phyloP scores from a whole-genome alignment of 129 eudicot species.

The Helianthus tuberosus region DNA sequence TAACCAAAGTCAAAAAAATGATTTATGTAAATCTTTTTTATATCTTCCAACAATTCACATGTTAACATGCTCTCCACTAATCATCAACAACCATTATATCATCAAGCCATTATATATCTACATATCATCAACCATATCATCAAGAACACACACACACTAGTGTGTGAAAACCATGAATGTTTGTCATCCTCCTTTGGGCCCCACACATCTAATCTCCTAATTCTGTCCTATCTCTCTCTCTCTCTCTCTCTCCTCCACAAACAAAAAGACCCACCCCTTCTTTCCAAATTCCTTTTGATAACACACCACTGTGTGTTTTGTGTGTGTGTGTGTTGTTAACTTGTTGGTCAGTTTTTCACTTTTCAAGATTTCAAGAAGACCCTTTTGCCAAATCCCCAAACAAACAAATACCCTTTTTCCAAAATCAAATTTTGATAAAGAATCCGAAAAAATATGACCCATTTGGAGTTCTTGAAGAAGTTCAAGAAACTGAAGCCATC shows the following conservation, averaged over 20 bases:
- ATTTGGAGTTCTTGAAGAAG: conserved; percentile 66
- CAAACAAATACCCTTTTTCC: conserved; percentile 1
- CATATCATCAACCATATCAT: background rate
- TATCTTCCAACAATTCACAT: conserved; percentile 18
- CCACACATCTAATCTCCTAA: conserved; percentile 44
- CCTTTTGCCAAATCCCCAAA: conserved; percentile 30
- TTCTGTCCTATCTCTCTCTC: conserved; percentile 38
- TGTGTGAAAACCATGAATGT: conserved; percentile 48
- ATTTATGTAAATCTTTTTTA: background rate
- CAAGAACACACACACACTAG: conserved; percentile 16
- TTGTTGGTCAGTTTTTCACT: conserved; percentile 1
- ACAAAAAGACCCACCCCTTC: conserved; percentile 14
- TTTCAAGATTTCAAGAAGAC: conserved; percentile 26
- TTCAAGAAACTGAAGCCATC: conserved; percentile 59
- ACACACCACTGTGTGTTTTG: background rate
- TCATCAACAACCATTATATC: conserved; percentile 11
- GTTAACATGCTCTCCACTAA: conserved; percentile 9
- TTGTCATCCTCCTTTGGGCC: conserved; percentile 36
- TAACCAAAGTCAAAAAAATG: conserved; percentile 13
- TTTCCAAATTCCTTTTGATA: conserved; percentile 24
- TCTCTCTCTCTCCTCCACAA: conserved; percentile 6
- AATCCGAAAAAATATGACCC: conserved; percentile 48
- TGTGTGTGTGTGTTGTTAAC: background rate
- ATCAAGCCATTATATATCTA: background rate
- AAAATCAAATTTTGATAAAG: conserved; percentile 13